Evolutionary conservation across 495 filamentous ascomycete species (phyloP).

Genomic region (Chaetomium tenue): DNA sequence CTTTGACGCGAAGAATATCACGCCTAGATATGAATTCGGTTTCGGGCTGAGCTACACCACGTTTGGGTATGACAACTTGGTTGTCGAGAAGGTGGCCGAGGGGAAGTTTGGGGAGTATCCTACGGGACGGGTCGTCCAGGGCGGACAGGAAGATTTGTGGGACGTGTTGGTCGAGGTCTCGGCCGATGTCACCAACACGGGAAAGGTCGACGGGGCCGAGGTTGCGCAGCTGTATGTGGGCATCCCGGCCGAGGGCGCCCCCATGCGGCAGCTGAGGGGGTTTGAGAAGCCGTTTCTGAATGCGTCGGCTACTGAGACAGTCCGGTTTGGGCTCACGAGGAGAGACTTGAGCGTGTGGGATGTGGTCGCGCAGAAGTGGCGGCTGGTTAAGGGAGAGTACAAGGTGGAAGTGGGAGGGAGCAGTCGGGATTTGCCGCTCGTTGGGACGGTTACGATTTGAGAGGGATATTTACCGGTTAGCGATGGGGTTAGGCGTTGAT

Average conservation of each 20-base stretch:
- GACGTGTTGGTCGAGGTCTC: constrained; percentile 54
- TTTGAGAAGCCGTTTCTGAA: constrained; percentile 60
- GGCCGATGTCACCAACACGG: constrained; percentile 58
- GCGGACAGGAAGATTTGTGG: constrained; percentile 59
- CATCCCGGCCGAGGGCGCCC: constrained; percentile 47
- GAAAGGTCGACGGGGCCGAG: constrained; percentile 48
- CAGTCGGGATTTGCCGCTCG: constrained; percentile 62
- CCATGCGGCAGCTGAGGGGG: constrained; percentile 60
- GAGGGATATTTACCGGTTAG: background rate
- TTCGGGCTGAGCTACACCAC: constrained; percentile 51
- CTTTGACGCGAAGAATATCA: constrained; percentile 62
- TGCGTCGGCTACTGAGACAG: constrained; percentile 42
- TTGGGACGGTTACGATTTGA: constrained; percentile 37
- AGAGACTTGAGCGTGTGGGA: constrained; percentile 70
- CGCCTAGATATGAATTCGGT: constrained; percentile 65
- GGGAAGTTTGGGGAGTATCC: constrained; percentile 36
- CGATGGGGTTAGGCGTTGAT: constrained; percentile 5
- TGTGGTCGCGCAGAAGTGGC: constrained; percentile 58
- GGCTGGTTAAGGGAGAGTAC: constrained; percentile 49
- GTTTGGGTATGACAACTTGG: constrained; percentile 39
- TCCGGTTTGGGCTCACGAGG: constrained; percentile 58
- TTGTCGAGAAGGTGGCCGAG: constrained; percentile 32
- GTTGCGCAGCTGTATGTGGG: constrained; percentile 66
- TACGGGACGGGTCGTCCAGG: constrained; percentile 47
- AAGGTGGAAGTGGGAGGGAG: constrained; percentile 58